Evolutionary conservation across 1,284 basidiomycete genomes (phyloP), one percentile per base, ranked within the genome.

Genomic region (Dichomitus squalens): DNA sequence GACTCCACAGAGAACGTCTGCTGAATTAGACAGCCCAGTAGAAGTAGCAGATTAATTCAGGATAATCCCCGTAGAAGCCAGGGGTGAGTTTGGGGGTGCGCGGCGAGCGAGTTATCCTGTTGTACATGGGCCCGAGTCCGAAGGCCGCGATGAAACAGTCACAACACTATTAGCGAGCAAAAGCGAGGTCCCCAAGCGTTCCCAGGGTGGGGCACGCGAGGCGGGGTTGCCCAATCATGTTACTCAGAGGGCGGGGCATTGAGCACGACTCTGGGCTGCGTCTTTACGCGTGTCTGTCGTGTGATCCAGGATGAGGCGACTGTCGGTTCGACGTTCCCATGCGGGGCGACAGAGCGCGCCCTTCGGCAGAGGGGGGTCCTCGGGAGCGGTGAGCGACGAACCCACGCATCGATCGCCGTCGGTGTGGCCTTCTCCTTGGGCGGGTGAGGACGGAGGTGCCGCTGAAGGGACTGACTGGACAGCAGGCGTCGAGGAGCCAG

Each of bases 221-320:
- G 53, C 41, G 53, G 38, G 35, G 2, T 48, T 27, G 53, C 38
- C 61, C 61, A 63, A 63, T 63, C 61, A 56, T 35, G 50, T 53
- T 53, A 46, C 47, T 20, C 61, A 39, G 48, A 44, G 55, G 61
- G 55, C 58, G 53, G 58, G 56, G 38, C 47, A 33, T 52, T 51
- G 61, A 55, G 56, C 58, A 60, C 61, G 61, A 58, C 56, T 31
- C 29, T 43, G 21, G 48, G 23, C 33, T 53, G 33, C 44, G 29
- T 41, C 18, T 31, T 29, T 49, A 57, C 61, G 58, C 61, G 61
- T 63, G 61, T 43, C 27, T 49, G 56, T 59, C 61, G 56, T 60
- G 61, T 63, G 61, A 63, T 63, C 36, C 43, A 40, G 29, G 39
- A 39, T 49, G 61, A 55, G 61, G 61, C 61, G 61, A 58, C 61